Evolutionary conservation across 1,284 basidiomycete genomes (phyloP).

Genomic region (Cryptococcus jaspeensis): DNA sequence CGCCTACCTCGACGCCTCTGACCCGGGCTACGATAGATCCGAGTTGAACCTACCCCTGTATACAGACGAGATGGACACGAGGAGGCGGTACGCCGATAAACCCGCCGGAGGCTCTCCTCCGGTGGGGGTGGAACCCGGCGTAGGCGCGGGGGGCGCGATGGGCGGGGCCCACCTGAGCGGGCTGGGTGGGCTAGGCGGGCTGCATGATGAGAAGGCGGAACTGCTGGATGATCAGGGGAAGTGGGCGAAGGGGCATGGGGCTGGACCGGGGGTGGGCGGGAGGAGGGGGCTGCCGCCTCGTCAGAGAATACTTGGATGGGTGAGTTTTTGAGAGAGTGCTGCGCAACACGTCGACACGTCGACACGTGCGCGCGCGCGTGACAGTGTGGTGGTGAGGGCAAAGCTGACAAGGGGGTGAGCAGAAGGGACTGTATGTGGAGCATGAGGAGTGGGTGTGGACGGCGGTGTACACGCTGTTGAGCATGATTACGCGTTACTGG

Average conservation of each 20-base stretch:
- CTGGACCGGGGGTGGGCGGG: conserved; percentile 43
- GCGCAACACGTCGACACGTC: background rate
- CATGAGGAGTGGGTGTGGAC: conserved; percentile 80
- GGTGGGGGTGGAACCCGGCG: background rate
- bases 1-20: conserved; percentile 1
- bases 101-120: background rate
- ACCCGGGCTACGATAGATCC: background rate
- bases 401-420: background rate
- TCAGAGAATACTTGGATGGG: conserved; percentile 42
- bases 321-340: conserved; percentile 20
- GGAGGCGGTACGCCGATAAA: conserved; percentile 15
- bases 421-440: conserved; percentile 77
- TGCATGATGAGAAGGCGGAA: conserved; percentile 18
- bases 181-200: too few species aligned
- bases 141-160: background rate
- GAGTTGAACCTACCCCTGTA: conserved; percentile 25
- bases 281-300: conserved; percentile 42
- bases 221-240: conserved; percentile 41
- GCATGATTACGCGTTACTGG: conserved; percentile 92
- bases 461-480: conserved; percentile 83
- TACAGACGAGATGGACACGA: conserved; percentile 29
- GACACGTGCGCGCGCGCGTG: background rate
- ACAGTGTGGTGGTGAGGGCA: background rate
- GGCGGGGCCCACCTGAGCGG: too few species aligned
- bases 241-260: conserved; percentile 46